These are phyloP conservation scores for Penicillium macrosclerotiorum DNA, from an alignment of 495 filamentous ascomycete genomes.

Conservation along the genomic window DNA sequence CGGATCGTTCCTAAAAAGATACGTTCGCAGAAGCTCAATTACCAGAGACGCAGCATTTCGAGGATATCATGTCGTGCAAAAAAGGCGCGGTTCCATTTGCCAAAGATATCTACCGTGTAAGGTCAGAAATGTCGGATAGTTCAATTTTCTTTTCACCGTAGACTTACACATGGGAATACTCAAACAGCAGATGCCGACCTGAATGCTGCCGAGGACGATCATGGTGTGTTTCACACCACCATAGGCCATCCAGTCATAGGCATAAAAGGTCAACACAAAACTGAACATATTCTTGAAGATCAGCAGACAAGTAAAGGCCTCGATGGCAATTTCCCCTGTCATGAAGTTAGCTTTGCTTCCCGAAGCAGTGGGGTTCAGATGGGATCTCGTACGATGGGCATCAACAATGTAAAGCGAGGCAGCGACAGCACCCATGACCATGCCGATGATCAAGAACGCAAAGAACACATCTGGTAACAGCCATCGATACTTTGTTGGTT, in stretches of 20 bases:
- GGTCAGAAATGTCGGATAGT: not conserved
- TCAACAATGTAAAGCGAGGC: slow-evolving; percentile 91
- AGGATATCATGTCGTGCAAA: slow-evolving; percentile 71
- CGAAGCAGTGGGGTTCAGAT: not conserved
- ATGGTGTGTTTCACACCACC: slow-evolving; percentile 62
- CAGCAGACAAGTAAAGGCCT: slow-evolving; percentile 86
- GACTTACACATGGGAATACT: slow-evolving; percentile 77
- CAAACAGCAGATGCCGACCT: slow-evolving; percentile 69
- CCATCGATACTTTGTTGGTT: slow-evolving; percentile 63
- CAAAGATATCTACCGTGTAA: slow-evolving; percentile 63
- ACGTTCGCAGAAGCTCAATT: not conserved
- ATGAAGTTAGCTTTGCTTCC: slow-evolving; percentile 6
- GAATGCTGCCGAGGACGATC: slow-evolving; percentile 68
- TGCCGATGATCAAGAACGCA: slow-evolving; percentile 72
- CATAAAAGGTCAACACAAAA: slow-evolving; percentile 78
- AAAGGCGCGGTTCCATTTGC: slow-evolving; percentile 73
- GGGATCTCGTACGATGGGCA: slow-evolving; percentile 78
- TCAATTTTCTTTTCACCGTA: not conserved
- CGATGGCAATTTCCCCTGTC: slow-evolving; percentile 75
- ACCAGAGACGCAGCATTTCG: slow-evolving; percentile 48
- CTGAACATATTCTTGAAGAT: slow-evolving; percentile 94
- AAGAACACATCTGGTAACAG: slow-evolving; percentile 77
- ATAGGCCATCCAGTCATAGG: slow-evolving; percentile 74
- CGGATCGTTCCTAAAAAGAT: not conserved
- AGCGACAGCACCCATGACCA: slow-evolving; percentile 86